Conservation (phyloP, 208 protist genomes). For the Crithidia brevicula region DNA sequence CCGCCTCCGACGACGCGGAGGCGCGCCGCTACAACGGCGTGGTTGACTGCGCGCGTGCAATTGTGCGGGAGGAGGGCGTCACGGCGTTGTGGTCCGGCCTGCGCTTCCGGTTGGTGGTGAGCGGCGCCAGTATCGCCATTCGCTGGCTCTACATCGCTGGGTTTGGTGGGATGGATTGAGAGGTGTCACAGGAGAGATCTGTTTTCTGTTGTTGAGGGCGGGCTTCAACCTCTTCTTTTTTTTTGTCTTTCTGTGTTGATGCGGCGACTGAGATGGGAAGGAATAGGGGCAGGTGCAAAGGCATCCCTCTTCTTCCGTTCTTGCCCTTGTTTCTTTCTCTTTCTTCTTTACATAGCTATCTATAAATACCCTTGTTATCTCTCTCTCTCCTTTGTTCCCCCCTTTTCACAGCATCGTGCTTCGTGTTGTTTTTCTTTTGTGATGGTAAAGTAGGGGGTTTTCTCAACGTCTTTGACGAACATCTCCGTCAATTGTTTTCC, state of each 20-base stretch:
- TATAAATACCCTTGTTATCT: not conserved
- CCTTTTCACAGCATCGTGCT: too few species aligned
- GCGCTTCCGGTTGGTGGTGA: constrained; percentile 45
- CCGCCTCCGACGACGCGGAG: constrained; percentile 56
- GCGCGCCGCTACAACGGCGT: constrained; percentile 51
- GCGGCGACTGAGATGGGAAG: too few species aligned
- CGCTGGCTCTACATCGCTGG: constrained; percentile 21
- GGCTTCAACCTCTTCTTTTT: not conserved
- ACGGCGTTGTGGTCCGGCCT: constrained; percentile 75
- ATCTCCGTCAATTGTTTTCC: too few species aligned
- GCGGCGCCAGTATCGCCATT: constrained; percentile 33
- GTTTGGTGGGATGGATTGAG: not conserved
- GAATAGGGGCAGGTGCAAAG: too few species aligned
- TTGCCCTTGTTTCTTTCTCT: not conserved
- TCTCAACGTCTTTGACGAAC: too few species aligned
- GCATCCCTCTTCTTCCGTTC: not conserved
- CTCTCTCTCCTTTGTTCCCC: too few species aligned
- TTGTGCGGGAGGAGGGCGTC: constrained; percentile 77
- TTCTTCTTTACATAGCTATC: not conserved
- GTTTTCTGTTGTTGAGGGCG: not conserved
- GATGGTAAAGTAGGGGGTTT: too few species aligned
- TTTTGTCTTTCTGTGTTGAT: not conserved
- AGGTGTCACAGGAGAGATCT: not conserved
- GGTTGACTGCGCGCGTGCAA: constrained; percentile 66
- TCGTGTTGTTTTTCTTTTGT: too few species aligned